Evolutionary conservation across 148 eudicot genomes (phyloP), one percentile per base, ranked within the genome.

Genomic region (Arctostaphylos glauca): DNA sequence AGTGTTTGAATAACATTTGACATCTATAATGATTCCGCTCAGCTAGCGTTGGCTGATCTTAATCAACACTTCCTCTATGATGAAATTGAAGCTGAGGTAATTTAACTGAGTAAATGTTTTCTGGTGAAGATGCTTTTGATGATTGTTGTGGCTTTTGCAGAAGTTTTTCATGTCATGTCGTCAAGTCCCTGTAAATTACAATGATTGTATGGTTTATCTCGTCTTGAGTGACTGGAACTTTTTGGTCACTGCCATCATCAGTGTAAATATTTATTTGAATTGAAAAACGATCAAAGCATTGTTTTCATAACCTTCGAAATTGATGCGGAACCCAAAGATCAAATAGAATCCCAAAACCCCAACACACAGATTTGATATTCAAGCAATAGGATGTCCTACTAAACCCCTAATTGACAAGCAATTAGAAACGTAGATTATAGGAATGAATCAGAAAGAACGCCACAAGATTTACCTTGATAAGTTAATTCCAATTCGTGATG

Each of bases 1-100:
- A 96, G 98, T 90, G 90, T 90, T 84, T 83, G 94, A 80, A 91
- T 94, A 90, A 97, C 99, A 50, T 96, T 93, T 87, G 99, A 96
- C 80, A 92, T 96, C 83, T 96, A 96, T 76, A 96, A 96, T 84
- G 99, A 96, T 92, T 94, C 99, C 83, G 95, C 99, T 88, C 99
- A 94, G 85, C 99, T 91, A 81, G 98, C 97, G 56, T 87, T 96
- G 59, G 92, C 92, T 74, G 92, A 93, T 84, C 93, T 96, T 74
- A 94, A 94, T 91, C 99, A 96, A 87, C 98, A 98, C 4, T 96
- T 96, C 83, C 98, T 96, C 80, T 96, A 96, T 86, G 99, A 96
- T 89, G 99, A 96, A 91, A 92, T 96, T 86, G 99, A 96, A 91
- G 98, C 99, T 15, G 99, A 96, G 99, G 99, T 96, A 85, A 83